Conservation (phyloP, 305 asterid genomes). For the Solanum hybrid region DNA sequence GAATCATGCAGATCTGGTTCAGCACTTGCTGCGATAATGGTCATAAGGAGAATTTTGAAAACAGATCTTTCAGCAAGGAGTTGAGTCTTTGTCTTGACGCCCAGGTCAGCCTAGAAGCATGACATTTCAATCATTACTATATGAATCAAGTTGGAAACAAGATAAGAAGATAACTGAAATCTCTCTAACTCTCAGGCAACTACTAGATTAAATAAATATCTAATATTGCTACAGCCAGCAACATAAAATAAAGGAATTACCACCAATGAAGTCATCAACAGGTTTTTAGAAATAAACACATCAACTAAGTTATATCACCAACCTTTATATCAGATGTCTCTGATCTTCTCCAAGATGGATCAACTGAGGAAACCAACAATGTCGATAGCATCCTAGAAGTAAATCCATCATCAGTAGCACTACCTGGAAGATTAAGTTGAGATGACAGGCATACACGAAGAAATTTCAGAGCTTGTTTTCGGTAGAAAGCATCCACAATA, state of each 20-base stretch:
- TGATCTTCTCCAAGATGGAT: conserved; percentile 83
- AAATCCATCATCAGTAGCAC: conserved; percentile 65
- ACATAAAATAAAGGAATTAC: background rate
- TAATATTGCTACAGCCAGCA: background rate
- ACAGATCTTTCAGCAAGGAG: conserved; percentile 98
- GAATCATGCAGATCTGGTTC: conserved; percentile 79
- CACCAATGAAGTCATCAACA: background rate
- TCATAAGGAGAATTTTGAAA: conserved; percentile 88
- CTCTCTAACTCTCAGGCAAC: background rate
- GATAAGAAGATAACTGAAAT: background rate
- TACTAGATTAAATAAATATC: background rate
- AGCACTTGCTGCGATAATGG: conserved; percentile 88
- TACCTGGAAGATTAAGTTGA: conserved; percentile 95
- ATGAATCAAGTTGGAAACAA: background rate
- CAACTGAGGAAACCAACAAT: conserved; percentile 74
- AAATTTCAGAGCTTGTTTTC: conserved; percentile 89
- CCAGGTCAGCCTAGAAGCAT: conserved; percentile 83
- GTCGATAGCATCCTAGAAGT: conserved; percentile 62
- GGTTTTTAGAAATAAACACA: background rate
- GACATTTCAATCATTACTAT: background rate
- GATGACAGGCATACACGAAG: conserved; percentile 94
- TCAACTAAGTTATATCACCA: conserved; percentile 6
- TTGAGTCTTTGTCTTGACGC: conserved; percentile 99
- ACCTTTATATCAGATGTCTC: conserved; percentile 92
- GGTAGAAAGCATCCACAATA: conserved; percentile 63